Percentiles rank a stretch among this genome's conserved stretches.
phyloP scores from a whole-genome alignment of 495 filamentous ascomycete species.

The Pseudotulostoma volvatum region DNA sequence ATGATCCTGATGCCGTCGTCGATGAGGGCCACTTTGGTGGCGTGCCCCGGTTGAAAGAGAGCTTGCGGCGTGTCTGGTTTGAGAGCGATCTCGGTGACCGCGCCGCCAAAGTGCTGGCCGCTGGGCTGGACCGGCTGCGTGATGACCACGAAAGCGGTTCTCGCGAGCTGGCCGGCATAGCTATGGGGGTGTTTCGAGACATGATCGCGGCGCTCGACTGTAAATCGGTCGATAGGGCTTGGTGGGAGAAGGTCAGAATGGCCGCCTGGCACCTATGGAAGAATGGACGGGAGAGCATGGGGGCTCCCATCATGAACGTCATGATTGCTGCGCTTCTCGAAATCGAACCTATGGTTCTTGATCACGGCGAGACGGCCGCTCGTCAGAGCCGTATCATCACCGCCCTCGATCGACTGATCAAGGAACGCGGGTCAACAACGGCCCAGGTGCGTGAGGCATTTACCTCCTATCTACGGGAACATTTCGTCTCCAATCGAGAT shows the following conservation, averaged over 20 bases:
- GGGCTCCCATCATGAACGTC: constrained; percentile 37
- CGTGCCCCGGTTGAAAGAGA: constrained; percentile 40
- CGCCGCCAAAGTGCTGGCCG: constrained; percentile 26
- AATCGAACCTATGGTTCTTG: constrained; percentile 15
- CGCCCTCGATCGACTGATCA: constrained; percentile 19
- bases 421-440: constrained; percentile 12
- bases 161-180: constrained; percentile 34
- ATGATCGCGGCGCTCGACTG: constrained; percentile 15
- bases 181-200: constrained; percentile 30
- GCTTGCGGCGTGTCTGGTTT: constrained; percentile 40
- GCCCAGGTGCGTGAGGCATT: constrained; percentile 19
- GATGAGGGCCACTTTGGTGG: constrained; percentile 25
- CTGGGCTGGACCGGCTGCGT: constrained; percentile 29
- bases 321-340: constrained; percentile 26
- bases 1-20: constrained; percentile 29
- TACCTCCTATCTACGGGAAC: constrained; percentile 15
- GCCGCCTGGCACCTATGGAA: constrained; percentile 48
- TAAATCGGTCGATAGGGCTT: constrained; percentile 6
- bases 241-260: constrained; percentile 40
- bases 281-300: constrained; percentile 48
- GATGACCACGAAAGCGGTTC: constrained; percentile 41
- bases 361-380: constrained; percentile 6
- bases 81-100: constrained; percentile 25
- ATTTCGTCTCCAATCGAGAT: constrained; percentile 13
- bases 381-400: constrained; percentile 12